These are phyloP conservation scores for Elasticomyces elasticus DNA, from an alignment of 495 filamentous ascomycete species.

Conservation along the genomic window DNA sequence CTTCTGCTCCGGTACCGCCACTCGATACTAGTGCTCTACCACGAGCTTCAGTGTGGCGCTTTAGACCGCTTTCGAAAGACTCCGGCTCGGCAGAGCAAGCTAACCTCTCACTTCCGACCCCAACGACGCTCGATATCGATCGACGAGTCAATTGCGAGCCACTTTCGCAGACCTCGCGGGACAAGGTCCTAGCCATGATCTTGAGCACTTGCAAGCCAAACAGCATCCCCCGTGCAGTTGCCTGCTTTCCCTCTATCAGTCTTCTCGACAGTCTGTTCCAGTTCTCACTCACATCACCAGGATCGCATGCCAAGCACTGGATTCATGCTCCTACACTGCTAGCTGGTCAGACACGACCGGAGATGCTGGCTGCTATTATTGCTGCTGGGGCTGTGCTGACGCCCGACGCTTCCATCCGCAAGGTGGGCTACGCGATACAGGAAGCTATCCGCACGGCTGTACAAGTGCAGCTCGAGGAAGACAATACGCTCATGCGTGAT, in stretches of 20 bases:
- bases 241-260: slow-evolving; percentile 51
- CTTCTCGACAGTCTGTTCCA: slow-evolving; percentile 52
- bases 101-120: slow-evolving; percentile 41
- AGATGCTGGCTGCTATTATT: slow-evolving; percentile 45
- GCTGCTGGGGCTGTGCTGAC: slow-evolving; percentile 48
- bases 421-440: slow-evolving; percentile 53
- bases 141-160: slow-evolving; percentile 33
- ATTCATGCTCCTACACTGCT: slow-evolving; percentile 50
- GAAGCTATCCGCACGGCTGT: slow-evolving; percentile 48
- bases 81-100: slow-evolving; percentile 43
- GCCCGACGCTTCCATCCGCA: slow-evolving; percentile 45
- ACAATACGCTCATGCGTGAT: slow-evolving; percentile 47
- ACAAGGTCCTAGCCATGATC: slow-evolving; percentile 49
- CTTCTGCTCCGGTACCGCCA: slow-evolving; percentile 15
- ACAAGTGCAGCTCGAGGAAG: slow-evolving; percentile 45
- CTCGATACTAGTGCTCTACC: slow-evolving; percentile 26
- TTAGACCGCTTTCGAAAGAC: slow-evolving; percentile 43
- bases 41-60: slow-evolving; percentile 43
- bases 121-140: slow-evolving; percentile 20
- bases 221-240: slow-evolving; percentile 41
- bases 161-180: slow-evolving; percentile 41
- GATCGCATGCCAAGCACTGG: slow-evolving; percentile 42
- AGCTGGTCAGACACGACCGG: slow-evolving; percentile 37
- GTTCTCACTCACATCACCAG: slow-evolving; percentile 46
- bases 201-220: slow-evolving; percentile 41